These are phyloP conservation scores for Pythium phragmitis DNA, from an alignment of 352 stramenopile genomes.

Conservation along the genomic window DNA sequence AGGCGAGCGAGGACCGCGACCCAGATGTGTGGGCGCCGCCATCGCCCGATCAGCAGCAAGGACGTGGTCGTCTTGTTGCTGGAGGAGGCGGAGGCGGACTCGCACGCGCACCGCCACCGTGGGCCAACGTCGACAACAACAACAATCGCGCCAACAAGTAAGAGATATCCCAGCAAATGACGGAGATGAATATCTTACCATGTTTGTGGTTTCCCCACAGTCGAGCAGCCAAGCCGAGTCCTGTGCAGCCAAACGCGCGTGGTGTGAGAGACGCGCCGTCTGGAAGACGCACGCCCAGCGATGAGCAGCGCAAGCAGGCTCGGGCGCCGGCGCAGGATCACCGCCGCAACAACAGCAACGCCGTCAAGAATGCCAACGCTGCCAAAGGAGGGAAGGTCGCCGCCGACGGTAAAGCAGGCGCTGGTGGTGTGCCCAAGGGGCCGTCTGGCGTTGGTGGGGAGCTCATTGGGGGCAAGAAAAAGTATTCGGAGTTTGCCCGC, in stretches of 20 bases:
- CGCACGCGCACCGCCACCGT: slow-evolving; percentile 43
- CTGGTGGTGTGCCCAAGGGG: slow-evolving; percentile 32
- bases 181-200: not conserved
- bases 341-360: slow-evolving; percentile 18
- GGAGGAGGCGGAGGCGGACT: slow-evolving; percentile 13
- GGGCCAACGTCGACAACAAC: slow-evolving; percentile 53
- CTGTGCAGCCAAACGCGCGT: slow-evolving; percentile 17
- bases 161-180: not conserved
- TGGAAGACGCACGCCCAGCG: slow-evolving; percentile 51
- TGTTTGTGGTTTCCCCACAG: slow-evolving; percentile 17
- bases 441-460: slow-evolving; percentile 21
- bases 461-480: slow-evolving; percentile 54
- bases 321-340: slow-evolving; percentile 35
- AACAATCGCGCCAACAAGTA: slow-evolving; percentile 28
- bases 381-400: slow-evolving; percentile 27
- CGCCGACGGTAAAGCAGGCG: slow-evolving; percentile 27
- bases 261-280: slow-evolving; percentile 26
- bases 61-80: slow-evolving; percentile 1
- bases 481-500: slow-evolving; percentile 77
- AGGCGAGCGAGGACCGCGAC: slow-evolving; percentile 38
- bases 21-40: slow-evolving; percentile 76
- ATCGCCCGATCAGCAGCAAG: slow-evolving; percentile 53
- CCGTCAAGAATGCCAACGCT: slow-evolving; percentile 24
- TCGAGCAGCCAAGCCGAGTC: slow-evolving; percentile 33
- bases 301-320: slow-evolving; percentile 45